phyloP scores from a whole-genome alignment of 129 eudicot genomes.

The Apium graveolens region DNA sequence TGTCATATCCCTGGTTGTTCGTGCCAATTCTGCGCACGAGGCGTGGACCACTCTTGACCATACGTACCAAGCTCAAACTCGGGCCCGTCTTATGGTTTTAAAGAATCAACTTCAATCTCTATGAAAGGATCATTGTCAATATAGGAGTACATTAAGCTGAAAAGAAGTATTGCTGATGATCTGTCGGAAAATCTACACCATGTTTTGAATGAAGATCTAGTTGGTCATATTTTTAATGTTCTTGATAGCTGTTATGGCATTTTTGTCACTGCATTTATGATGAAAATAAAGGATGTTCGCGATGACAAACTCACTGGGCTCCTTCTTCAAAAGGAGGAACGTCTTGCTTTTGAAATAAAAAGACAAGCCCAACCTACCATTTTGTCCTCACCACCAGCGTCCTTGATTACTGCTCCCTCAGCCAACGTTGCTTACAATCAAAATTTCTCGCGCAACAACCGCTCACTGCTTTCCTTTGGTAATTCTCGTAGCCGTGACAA shows the following conservation, averaged over 20 bases:
- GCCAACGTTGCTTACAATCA: background rate
- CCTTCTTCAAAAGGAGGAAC: background rate
- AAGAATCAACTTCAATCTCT: constrained; percentile 5
- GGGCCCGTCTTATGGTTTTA: background rate
- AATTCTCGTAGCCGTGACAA: background rate
- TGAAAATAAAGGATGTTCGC: background rate
- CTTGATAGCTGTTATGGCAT: background rate
- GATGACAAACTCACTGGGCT: constrained; percentile 1
- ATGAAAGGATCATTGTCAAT: background rate
- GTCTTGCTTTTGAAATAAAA: background rate
- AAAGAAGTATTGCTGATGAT: background rate
- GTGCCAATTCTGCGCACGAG: too few species aligned
- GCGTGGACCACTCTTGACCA: too few species aligned
- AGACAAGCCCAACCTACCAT: background rate
- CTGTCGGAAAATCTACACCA: background rate
- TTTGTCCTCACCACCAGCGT: background rate
- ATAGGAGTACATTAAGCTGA: background rate
- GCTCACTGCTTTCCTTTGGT: background rate
- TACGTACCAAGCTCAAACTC: too few species aligned
- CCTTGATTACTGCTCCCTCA: background rate
- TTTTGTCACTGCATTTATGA: constrained; percentile 2
- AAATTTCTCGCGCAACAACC: background rate
- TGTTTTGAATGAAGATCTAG: background rate
- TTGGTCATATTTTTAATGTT: background rate
- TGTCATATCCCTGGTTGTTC: too few species aligned